Evolutionary conservation across 2,329 filamentous ascomycete genomes (phyloP).

Genomic region (Penicillium digitatum): DNA sequence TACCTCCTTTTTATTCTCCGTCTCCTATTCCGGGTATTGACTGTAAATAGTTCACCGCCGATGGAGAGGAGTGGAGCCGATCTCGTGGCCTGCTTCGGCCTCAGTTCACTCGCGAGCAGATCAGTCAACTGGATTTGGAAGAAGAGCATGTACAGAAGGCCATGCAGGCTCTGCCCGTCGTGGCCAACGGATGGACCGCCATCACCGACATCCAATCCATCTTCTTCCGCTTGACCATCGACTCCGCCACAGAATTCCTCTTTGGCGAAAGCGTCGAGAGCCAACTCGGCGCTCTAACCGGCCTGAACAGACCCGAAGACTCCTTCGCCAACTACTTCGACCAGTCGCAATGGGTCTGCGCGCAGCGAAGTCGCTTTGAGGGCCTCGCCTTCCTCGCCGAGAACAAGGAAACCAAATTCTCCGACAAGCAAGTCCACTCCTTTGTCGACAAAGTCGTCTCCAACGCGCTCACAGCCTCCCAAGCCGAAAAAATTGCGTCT

Average conservation of each 20-base stretch:
- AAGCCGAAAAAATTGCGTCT: slow-evolving; percentile 26
- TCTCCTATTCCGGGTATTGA: neutral
- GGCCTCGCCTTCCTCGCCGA: slow-evolving; percentile 27
- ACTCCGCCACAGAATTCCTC: slow-evolving; percentile 81
- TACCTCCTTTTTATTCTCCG: neutral
- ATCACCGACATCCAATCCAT: slow-evolving; percentile 69
- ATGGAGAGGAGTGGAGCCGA: slow-evolving; percentile 71
- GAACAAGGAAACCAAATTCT: slow-evolving; percentile 32
- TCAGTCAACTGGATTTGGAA: slow-evolving; percentile 76
- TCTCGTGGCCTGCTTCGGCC: slow-evolving; percentile 79
- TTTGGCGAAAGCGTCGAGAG: slow-evolving; percentile 70
- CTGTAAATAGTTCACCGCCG: slow-evolving; percentile 57
- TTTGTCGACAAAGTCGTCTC: slow-evolving; percentile 48
- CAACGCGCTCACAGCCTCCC: slow-evolving; percentile 32
- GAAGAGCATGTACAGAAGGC: slow-evolving; percentile 73
- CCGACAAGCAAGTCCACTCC: slow-evolving; percentile 37
- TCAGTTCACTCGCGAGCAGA: slow-evolving; percentile 79
- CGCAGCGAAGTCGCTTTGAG: slow-evolving; percentile 25
- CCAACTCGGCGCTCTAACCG: slow-evolving; percentile 36
- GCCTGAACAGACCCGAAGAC: slow-evolving; percentile 50
- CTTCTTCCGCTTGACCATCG: slow-evolving; percentile 80
- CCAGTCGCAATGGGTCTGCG: slow-evolving; percentile 30
- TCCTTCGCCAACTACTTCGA: slow-evolving; percentile 39
- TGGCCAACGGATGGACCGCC: slow-evolving; percentile 45
- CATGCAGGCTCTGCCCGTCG: slow-evolving; percentile 63